Evolutionary conservation across 2,329 filamentous ascomycete genomes (phyloP).

Genomic region (Dactylellina drechsleri): DNA sequence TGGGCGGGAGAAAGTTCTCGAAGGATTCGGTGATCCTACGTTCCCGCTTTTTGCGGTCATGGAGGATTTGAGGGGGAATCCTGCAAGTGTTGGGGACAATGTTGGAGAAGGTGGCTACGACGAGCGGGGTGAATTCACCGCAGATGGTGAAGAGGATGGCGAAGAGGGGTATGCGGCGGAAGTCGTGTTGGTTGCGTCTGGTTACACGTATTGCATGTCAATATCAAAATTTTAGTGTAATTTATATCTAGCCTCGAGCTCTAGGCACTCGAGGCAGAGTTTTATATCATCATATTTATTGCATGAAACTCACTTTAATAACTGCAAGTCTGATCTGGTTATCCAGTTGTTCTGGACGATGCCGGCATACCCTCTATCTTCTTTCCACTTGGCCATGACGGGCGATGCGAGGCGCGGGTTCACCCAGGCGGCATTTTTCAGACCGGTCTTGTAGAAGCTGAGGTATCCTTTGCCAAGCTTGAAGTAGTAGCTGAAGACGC

Average conservation of each 20-base stretch:
- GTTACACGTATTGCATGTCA: neutral
- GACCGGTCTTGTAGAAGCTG: slow-evolving; percentile 85
- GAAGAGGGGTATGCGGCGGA: slow-evolving; percentile 81
- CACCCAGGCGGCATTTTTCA: slow-evolving; percentile 77
- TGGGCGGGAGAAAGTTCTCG: slow-evolving; percentile 60
- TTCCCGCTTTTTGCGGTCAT: slow-evolving; percentile 68
- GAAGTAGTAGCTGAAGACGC: slow-evolving; percentile 68
- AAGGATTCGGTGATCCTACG: slow-evolving; percentile 67
- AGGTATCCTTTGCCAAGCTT: slow-evolving; percentile 78
- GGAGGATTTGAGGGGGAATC: slow-evolving; percentile 78
- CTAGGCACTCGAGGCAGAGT: too few relatives aligned
- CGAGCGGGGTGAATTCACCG: slow-evolving; percentile 85
- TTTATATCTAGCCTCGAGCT: too few relatives aligned
- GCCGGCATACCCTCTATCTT: slow-evolving; percentile 60
- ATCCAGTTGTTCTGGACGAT: slow-evolving; percentile 59
- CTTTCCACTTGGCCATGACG: slow-evolving; percentile 64
- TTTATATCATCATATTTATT: slow-evolving; percentile 50
- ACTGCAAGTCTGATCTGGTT: slow-evolving; percentile 61
- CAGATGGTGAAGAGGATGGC: slow-evolving; percentile 77
- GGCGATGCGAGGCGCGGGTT: slow-evolving; percentile 64
- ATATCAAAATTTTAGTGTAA: slow-evolving; percentile 61
- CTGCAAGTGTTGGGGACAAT: slow-evolving; percentile 84
- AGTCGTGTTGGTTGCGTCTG: slow-evolving; percentile 74
- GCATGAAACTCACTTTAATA: slow-evolving; percentile 57
- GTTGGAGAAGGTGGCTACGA: slow-evolving; percentile 75